Percentiles rank a stretch among this genome's conserved stretches.
These are phyloP conservation scores for Pichia norvegensis DNA, from an alignment of 1,139 yeast species.

Conservation along the genomic window DNA sequence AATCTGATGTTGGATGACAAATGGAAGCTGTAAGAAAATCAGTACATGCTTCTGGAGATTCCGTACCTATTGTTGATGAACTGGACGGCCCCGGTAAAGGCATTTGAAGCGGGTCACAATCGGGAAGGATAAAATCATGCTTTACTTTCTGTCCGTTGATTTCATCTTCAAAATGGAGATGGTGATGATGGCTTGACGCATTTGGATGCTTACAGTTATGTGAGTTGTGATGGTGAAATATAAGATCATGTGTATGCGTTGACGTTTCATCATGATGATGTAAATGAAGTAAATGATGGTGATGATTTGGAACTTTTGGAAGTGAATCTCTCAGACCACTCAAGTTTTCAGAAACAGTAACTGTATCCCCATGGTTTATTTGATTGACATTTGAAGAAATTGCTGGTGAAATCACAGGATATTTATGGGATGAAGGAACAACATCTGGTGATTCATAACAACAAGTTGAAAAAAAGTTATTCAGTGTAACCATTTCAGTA, in stretches of 20 bases:
- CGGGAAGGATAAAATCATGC: slow-evolving; percentile 24
- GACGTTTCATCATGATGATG: slow-evolving; percentile 7
- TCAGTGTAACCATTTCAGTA: slow-evolving; percentile 10
- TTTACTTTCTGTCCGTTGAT: slow-evolving; percentile 20
- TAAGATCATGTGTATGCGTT: slow-evolving; percentile 15
- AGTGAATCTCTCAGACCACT: slow-evolving; percentile 10
- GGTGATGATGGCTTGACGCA: slow-evolving; percentile 22
- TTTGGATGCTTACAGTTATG: slow-evolving; percentile 4
- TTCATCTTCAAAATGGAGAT: slow-evolving; percentile 23
- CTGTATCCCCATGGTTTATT: not conserved
- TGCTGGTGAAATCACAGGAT: slow-evolving; percentile 2
- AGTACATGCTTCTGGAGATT: slow-evolving; percentile 1
- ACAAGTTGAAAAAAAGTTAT: slow-evolving; percentile 11
- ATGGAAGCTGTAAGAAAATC: slow-evolving; percentile 12
- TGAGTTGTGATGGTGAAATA: slow-evolving; percentile 17
- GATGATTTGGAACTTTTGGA: slow-evolving; percentile 1
- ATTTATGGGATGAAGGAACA: not conserved
- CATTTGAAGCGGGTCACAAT: slow-evolving; percentile 2
- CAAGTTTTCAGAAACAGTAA: not conserved
- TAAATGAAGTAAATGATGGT: slow-evolving; percentile 14
- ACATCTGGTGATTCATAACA: slow-evolving; percentile 5
- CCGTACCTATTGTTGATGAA: not conserved
- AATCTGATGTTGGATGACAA: slow-evolving; percentile 1
- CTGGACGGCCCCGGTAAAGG: not conserved
- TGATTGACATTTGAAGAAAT: not conserved